Base-by-base conservation (phyloP, 345 rosid species). In the Excoecaria agallocha region DNA sequence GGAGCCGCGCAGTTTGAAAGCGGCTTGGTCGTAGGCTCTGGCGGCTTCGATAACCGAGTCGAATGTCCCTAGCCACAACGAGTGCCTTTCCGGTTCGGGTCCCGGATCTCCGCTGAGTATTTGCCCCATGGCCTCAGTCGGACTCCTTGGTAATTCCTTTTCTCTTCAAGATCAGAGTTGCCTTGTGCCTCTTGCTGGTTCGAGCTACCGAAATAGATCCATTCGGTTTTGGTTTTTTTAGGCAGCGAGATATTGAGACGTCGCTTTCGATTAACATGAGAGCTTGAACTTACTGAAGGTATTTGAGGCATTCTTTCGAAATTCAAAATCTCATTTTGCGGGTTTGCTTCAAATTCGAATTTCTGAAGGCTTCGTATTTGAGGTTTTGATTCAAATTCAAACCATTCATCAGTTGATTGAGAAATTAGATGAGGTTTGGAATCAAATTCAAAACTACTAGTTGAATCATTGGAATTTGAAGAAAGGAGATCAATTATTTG, bases 81-180 rank as follows among this genome's bases (percentile, higher is more conserved):
- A 3, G 93, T 70, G 22, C 98, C 92, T 41, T 82, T 91, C 72
- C 86, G 79, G 80, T 69, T 87, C 6, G 98, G 98, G 68, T 94
- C 98, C 9, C 98, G 85, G 76, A 94, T 94, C 91, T 94, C 98
- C 55, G 98, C 97, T 4, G 97, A 97, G 81, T 83, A 94, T 81
- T 92, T 94, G 4, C 98, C 98, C 98, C 98, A 94, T 50, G 98
- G 96, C 81, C 97, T 83, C 77, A 74, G 85, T 71, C 97, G 82
- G 68, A 94, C 97, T n/a, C 98, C 98, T 82, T 97, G 88, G 84
- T 90, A 92, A 62, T 86, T 96, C 85, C 70, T 81, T 74, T 60
- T 73, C 39, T 79, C 84, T 43, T 82, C 77, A 20, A 0, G 85
- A 0, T 22, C 20, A 2, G 59, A 56, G 17, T 50, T 64, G 56